A percentile compares a stretch with the other conserved stretches of the same genome.
phyloP scores from a whole-genome alignment of 2,329 filamentous ascomycete species.

The Atkinsonella texensis region DNA sequence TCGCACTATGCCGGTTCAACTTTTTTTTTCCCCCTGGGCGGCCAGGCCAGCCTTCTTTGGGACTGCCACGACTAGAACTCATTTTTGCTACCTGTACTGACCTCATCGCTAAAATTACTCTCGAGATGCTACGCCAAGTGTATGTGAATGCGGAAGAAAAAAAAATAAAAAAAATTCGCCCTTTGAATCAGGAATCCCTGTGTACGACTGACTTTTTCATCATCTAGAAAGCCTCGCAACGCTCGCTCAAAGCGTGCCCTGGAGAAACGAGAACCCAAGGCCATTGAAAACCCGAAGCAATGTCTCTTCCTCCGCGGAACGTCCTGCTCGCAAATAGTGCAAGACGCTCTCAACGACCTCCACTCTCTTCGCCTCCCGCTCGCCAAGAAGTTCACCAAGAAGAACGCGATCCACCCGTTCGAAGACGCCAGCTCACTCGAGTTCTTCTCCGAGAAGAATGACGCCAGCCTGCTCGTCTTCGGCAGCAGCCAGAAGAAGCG shows the following conservation, averaged over 20 bases:
- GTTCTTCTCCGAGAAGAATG: slow-evolving; percentile 96
- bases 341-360: slow-evolving; percentile 76
- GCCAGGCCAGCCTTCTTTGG: neutral
- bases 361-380: slow-evolving; percentile 74
- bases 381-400: slow-evolving; percentile 88
- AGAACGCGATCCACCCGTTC: slow-evolving; percentile 91
- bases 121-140: slow-evolving; percentile 38
- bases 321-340: slow-evolving; percentile 68
- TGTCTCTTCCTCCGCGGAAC: slow-evolving; percentile 84
- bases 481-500: slow-evolving; percentile 85
- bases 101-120: neutral
- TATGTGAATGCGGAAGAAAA: slow-evolving; percentile 15
- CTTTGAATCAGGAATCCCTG: neutral
- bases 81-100: neutral
- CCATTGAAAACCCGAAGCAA: slow-evolving; percentile 78
- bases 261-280: slow-evolving; percentile 84
- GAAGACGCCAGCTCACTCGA: slow-evolving; percentile 79
- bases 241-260: slow-evolving; percentile 91
- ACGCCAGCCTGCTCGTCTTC: slow-evolving; percentile 75
- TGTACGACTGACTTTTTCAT: neutral
- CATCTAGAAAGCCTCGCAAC: slow-evolving; percentile 44
- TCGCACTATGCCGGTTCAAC: no score
- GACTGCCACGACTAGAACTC: neutral
- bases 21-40: slow-evolving; percentile 13
- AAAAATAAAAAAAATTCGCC: neutral